These are phyloP conservation scores for Aspergillus nomiae DNA, from an alignment of 2,329 filamentous ascomycete species.

Conservation along the genomic window DNA sequence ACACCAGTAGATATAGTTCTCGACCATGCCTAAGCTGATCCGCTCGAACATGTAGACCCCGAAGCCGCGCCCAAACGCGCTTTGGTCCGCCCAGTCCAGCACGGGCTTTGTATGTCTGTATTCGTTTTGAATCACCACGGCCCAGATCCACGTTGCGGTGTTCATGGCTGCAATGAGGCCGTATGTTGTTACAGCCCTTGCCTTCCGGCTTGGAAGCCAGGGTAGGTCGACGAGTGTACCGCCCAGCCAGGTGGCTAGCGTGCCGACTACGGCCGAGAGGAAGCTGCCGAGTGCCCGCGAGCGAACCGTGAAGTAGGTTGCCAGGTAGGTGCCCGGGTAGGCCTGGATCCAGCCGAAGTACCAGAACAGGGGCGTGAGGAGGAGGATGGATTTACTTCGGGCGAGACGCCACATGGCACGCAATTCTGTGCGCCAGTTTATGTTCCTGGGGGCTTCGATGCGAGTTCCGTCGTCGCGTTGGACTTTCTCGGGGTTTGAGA, in stretches of 20 bases:
- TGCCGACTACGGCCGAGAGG: slow-evolving; percentile 44
- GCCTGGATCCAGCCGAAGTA: slow-evolving; percentile 40
- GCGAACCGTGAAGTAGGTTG: slow-evolving; percentile 47
- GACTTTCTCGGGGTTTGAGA: slow-evolving; percentile 50
- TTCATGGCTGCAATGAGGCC: slow-evolving; percentile 46
- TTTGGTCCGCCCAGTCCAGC: slow-evolving; percentile 48
- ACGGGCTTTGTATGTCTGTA: slow-evolving; percentile 46
- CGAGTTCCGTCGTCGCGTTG: slow-evolving; percentile 46
- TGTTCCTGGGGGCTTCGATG: slow-evolving; percentile 24
- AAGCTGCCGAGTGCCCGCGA: slow-evolving; percentile 42
- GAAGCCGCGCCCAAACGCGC: slow-evolving; percentile 46
- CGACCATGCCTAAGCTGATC: slow-evolving; percentile 42
- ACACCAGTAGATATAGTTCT: slow-evolving; percentile 53
- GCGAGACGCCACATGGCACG: slow-evolving; percentile 40
- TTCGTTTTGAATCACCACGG: slow-evolving; percentile 50
- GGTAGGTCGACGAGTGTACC: slow-evolving; percentile 41
- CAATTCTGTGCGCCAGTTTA: slow-evolving; percentile 33
- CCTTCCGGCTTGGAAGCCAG: slow-evolving; percentile 44
- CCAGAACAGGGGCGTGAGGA: slow-evolving; percentile 40
- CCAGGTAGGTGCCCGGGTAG: slow-evolving; percentile 46
- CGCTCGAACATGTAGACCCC: slow-evolving; percentile 47
- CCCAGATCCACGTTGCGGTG: slow-evolving; percentile 52
- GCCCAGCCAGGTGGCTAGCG: slow-evolving; percentile 40
- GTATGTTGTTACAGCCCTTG: slow-evolving; percentile 44
- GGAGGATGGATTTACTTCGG: slow-evolving; percentile 38